Evolutionary conservation across 768 basidiomycete genomes (phyloP).

Genomic region (Dictyophora rubrovolvata): DNA sequence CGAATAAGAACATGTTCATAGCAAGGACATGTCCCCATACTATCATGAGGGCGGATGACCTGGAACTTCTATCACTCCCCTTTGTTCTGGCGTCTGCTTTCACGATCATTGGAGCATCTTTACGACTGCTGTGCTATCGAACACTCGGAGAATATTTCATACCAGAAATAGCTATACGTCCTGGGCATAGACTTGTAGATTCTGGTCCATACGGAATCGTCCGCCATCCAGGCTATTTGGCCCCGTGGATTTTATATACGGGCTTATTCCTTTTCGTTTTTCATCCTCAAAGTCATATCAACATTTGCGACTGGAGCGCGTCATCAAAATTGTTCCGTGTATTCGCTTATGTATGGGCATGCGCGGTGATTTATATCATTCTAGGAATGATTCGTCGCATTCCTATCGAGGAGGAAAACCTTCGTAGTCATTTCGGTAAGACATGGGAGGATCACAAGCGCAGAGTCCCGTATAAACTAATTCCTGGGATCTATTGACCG

Average conservation of each 20-base stretch:
- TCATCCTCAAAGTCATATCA: not conserved
- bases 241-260: constrained; percentile 22
- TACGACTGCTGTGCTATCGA: constrained; percentile 17
- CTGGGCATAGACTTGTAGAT: constrained; percentile 41
- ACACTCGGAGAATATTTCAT: constrained; percentile 20
- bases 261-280: constrained; percentile 9
- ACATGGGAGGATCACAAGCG: constrained; percentile 16
- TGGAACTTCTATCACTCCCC: not conserved
- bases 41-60: not conserved
- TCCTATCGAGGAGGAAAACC: constrained; percentile 13
- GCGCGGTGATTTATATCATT: not conserved
- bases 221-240: constrained; percentile 37
- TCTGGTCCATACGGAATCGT: constrained; percentile 38
- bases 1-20: not conserved
- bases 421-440: constrained; percentile 13
- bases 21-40: not conserved
- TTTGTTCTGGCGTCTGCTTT: constrained; percentile 13
- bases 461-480: constrained; percentile 12
- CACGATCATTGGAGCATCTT: constrained; percentile 6
- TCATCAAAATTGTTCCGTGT: constrained; percentile 3
- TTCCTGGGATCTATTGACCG: constrained; percentile 22
- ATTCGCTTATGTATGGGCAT: constrained; percentile 14
- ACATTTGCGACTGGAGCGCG: not conserved
- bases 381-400: not conserved
- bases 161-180: constrained; percentile 29